These are phyloP conservation scores for Fraxinus quadrangulata DNA, from an alignment of 257 asterid species.

Conservation along the genomic window DNA sequence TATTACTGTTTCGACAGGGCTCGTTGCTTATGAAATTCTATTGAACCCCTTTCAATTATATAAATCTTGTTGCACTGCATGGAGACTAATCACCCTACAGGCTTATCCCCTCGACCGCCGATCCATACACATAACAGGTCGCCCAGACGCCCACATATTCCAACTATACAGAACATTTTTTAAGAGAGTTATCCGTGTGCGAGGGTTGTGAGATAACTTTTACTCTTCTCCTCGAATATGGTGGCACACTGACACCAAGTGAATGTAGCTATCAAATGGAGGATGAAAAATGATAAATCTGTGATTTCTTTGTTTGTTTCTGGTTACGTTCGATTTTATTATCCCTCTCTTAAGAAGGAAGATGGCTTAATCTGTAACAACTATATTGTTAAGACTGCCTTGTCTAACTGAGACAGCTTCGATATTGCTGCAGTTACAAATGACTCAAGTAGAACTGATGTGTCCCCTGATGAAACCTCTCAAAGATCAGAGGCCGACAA, in stretches of 20 bases:
- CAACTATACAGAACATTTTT: not conserved
- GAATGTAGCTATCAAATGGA: not conserved
- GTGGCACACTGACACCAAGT: not conserved
- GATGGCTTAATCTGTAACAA: not conserved
- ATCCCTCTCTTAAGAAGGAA: not conserved
- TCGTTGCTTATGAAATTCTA: not conserved
- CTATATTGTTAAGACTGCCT: not conserved
- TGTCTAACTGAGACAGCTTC: not conserved
- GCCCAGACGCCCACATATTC: not conserved
- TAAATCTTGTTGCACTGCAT: not conserved
- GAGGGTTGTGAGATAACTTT: not conserved
- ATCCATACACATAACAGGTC: not conserved
- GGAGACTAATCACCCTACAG: not conserved
- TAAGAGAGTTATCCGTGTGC: not conserved
- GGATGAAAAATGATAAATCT: not conserved
- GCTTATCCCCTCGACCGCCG: not conserved
- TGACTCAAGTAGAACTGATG: constrained; percentile 51
- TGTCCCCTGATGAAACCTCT: constrained; percentile 36
- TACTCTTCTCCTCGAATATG: not conserved
- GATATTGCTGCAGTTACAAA: constrained; percentile 54
- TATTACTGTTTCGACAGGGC: not conserved
- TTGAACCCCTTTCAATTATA: not conserved
- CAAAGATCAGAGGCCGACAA: constrained; percentile 66
- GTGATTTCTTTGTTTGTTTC: not conserved
- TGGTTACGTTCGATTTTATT: not conserved